Base-by-base conservation (phyloP, 768 basidiomycete species). In the Termitomyces sp. region DNA sequence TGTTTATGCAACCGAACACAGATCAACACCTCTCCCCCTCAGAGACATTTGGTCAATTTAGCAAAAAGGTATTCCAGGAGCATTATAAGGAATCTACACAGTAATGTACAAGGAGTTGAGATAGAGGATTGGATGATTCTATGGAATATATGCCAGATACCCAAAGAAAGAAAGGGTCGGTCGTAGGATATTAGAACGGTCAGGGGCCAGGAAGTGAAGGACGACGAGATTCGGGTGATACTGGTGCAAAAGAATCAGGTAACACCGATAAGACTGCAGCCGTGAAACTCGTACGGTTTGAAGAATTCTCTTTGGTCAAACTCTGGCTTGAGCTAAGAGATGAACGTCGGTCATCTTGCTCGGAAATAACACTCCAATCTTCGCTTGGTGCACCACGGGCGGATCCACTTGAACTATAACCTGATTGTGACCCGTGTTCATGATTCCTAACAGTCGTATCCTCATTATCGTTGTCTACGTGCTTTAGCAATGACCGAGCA, bases 1-100 rank as follows among this genome's bases (percentile, higher is more conserved):
- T 95, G 13, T 91, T 91, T 75, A 87, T 92, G 90, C 88, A 96
- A 69, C 95, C 95, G 6, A 85, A 96, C 69, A 86, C 88, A 14
- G 78, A 91, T 60, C 86, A 91, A 64, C 79, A 80, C 44, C 82
- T 98, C 24, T 86, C 88, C 5, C 70, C 76, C 33, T 73, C 79
- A 9, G 82, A 86, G 67, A 93, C 91, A 14, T 99, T 96, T 66
- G 96, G 96, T 2, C 80, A 88, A 57, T 98, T 98, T 71, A 93
- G 90, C 66, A 91, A 91, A 70, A 79, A 84, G 56, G 83, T 97
- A 22, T 86, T 98, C 45, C 76, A 79, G 57, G 79, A 83, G 63
- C 79, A 82, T 71, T 83, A 83, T 57, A 63, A 63, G 47, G 63
- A 60, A 60, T 69, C 67, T 66, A 65, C 60, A 45, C 66, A 64